phyloP scores from a whole-genome alignment of 805 yeast genomes.

The Candida maesae region DNA sequence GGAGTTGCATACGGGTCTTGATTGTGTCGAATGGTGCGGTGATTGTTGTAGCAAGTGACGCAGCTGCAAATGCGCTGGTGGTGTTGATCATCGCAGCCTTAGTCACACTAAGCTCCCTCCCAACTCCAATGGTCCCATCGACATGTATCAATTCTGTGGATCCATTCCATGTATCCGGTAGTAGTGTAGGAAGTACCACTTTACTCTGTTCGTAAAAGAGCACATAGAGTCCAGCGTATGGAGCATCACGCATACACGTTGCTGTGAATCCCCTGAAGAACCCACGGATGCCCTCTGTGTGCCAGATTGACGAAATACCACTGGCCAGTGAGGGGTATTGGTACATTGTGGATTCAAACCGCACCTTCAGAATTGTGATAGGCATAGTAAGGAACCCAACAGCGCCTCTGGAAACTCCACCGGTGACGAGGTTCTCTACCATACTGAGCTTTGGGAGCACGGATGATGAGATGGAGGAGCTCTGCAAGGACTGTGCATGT shows the following conservation, averaged over 20 bases:
- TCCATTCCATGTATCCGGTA: neutral
- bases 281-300: slow-evolving; percentile 52
- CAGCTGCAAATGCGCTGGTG: slow-evolving; percentile 72
- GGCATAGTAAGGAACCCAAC: slow-evolving; percentile 95
- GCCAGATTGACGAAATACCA: slow-evolving; percentile 55
- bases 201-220: slow-evolving; percentile 78
- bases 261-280: slow-evolving; percentile 87
- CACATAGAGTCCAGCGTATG: slow-evolving; percentile 92
- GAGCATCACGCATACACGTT: slow-evolving; percentile 87
- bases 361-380: slow-evolving; percentile 81
- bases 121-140: slow-evolving; percentile 12
- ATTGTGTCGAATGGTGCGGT: slow-evolving; percentile 96
- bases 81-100: slow-evolving; percentile 63
- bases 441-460: slow-evolving; percentile 70
- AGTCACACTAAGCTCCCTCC: slow-evolving; percentile 27
- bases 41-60: slow-evolving; percentile 72
- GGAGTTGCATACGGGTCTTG: slow-evolving; percentile 85
- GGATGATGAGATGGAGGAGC: no score
- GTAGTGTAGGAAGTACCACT: slow-evolving; percentile 42
- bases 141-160: neutral
- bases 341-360: slow-evolving; percentile 81
- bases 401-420: slow-evolving; percentile 71
- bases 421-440: slow-evolving; percentile 66
- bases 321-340: slow-evolving; percentile 59
- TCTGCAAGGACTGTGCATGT: no score